These are phyloP conservation scores for Chlamydomonas schloesseri DNA, from an alignment of 139 green algal genomes.

Conservation along the genomic window DNA sequence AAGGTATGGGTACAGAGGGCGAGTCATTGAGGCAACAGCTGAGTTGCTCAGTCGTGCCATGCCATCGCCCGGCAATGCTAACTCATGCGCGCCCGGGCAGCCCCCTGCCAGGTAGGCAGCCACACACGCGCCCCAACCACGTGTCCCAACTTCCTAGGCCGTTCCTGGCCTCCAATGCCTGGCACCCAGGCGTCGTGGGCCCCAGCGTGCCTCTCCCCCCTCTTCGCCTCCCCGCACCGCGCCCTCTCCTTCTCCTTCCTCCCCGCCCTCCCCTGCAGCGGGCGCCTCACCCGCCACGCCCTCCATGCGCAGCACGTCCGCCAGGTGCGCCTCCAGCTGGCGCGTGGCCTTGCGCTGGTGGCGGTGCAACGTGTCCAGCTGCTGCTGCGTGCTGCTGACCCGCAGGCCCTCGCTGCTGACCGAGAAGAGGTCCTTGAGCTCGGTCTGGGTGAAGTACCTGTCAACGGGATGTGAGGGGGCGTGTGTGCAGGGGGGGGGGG, in stretches of 20 bases:
- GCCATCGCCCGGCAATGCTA: too few species aligned
- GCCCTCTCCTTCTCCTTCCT: neutral
- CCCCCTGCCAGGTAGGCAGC: too few species aligned
- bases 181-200: too few species aligned
- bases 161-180: too few species aligned
- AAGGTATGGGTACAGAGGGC: neutral
- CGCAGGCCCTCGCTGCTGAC: constrained; percentile 66
- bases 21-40: too few species aligned
- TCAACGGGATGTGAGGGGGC: neutral
- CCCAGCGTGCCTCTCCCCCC: too few species aligned
- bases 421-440: constrained; percentile 87
- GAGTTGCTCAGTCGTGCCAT: too few species aligned
- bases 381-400: constrained; percentile 64
- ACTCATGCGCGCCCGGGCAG: too few species aligned
- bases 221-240: too few species aligned
- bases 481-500: neutral
- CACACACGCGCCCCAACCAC: too few species aligned
- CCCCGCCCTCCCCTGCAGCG: neutral
- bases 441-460: constrained; percentile 71
- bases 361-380: constrained; percentile 78
- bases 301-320: constrained; percentile 52
- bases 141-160: too few species aligned
- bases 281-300: constrained; percentile 58
- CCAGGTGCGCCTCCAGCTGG: constrained; percentile 67
- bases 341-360: constrained; percentile 59